These are phyloP conservation scores for Blastobotrys serpentis DNA, from an alignment of 1,139 yeast species.

Conservation along the genomic window DNA sequence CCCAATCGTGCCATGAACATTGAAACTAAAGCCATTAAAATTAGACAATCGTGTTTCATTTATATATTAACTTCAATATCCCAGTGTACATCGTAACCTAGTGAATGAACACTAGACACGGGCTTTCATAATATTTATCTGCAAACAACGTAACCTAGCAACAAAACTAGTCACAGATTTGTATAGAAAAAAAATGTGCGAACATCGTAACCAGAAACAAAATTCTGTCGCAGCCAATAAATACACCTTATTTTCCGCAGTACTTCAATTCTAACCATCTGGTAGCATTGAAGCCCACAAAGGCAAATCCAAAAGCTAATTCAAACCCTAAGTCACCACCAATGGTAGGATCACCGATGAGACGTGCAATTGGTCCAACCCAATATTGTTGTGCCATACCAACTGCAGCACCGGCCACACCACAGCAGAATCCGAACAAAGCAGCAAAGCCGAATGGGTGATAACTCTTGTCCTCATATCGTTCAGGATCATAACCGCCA, in stretches of 20 bases:
- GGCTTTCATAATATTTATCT: background rate
- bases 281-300: conserved; percentile 56
- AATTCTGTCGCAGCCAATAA: conserved; percentile 3
- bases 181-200: conserved; percentile 1
- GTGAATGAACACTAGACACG: conserved; percentile 10
- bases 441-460: conserved; percentile 82
- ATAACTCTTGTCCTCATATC: conserved; percentile 53
- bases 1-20: too few relatives aligned
- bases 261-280: conserved; percentile 60
- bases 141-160: conserved; percentile 14
- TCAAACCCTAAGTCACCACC: conserved; percentile 93
- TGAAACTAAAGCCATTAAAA: too few relatives aligned
- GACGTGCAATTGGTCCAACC: conserved; percentile 61
- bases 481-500: conserved; percentile 59
- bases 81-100: conserved; percentile 14
- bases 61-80: too few relatives aligned
- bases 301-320: conserved; percentile 67
- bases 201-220: conserved; percentile 1
- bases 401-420: conserved; percentile 78
- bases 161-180: conserved; percentile 9
- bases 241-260: conserved; percentile 28
- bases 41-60: too few relatives aligned
- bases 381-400: conserved; percentile 91
- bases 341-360: conserved; percentile 51
- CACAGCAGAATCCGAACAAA: conserved; percentile 71